Conservation (phyloP, 1,284 basidiomycete species). For the Trichosporon faecale region DNA sequence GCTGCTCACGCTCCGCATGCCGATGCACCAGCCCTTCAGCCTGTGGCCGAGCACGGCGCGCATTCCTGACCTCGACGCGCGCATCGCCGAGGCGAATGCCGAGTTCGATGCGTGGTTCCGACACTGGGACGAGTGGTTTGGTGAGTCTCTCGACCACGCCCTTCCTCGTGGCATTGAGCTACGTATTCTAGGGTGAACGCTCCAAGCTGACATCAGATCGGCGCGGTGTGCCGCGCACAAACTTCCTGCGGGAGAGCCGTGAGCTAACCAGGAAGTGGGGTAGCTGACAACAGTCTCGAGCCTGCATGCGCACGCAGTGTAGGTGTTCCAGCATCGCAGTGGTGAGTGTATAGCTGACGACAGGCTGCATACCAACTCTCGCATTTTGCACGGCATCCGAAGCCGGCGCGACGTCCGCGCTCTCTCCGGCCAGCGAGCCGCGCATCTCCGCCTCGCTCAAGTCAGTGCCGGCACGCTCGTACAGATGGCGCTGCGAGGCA, state of each 20-base stretch:
- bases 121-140: constrained; percentile 47
- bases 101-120: constrained; percentile 41
- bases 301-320: constrained; percentile 25
- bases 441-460: constrained; percentile 31
- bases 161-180: no score
- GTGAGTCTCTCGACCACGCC: constrained; percentile 12
- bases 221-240: constrained; percentile 11
- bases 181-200: neutral
- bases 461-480: constrained; percentile 32
- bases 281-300: constrained; percentile 21
- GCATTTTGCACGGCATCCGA: constrained; percentile 35
- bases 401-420: constrained; percentile 30
- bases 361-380: constrained; percentile 34
- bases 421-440: constrained; percentile 28
- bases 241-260: constrained; percentile 23
- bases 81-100: constrained; percentile 40
- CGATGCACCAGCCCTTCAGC: constrained; percentile 42
- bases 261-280: neutral
- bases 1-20: constrained; percentile 37
- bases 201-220: constrained; percentile 10
- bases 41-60: constrained; percentile 31
- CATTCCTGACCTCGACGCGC: constrained; percentile 43
- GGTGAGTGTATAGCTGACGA: neutral
- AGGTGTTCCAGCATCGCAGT: no score
- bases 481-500: constrained; percentile 29